Evolutionary conservation across 2,329 filamentous ascomycete genomes (phyloP), one percentile per base, ranked within the genome.

Genomic region (Bisporella sp.): DNA sequence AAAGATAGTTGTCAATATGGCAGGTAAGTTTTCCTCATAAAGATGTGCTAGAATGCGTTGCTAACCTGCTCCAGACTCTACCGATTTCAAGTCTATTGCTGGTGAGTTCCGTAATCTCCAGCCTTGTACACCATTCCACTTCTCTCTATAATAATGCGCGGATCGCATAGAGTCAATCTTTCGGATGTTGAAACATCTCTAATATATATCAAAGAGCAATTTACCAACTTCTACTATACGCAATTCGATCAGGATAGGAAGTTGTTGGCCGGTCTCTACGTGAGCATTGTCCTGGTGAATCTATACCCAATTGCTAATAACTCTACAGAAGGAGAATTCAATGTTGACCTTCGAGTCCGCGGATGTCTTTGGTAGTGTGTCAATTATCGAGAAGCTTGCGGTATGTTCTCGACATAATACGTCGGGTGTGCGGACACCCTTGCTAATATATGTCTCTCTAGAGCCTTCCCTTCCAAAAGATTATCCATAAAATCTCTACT

Each of bases 321-420:
- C 52, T 42, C 43, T 50, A 64, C 61, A 11, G 5, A 96, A 87
- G 64, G 79, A 85, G 4, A 70, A 84, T 54, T 97, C 93, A 45
- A 95, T 96, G 87, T 78, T 97, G 71, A 96, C 92, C 46, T 97
- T 96, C 65, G 89, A 97, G 78, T 83, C 78, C 44, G 62, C 74
- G 42, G 82, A 85, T 11, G 70, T 80, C 53, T 75, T 82, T 64
- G 91, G 92, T 56, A 71, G 73, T 35, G 65, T 61, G 29, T 67
- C 67, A 32, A 96, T 99, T 62, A 72, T 85, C 49, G 82, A 89
- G 69, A 96, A 96, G 78, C 80, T 97, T 55, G 68, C 70, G 54
- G 92, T 97, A 75, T 62, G 81, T 21, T 21, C 21, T 21, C 21
- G 21, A 21, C 21, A 21, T 21, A 21, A 21, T 21, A 21, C 21